These are phyloP conservation scores for Penicillium brevicompactum DNA, from an alignment of 2,329 filamentous ascomycete genomes.

Conservation along the genomic window DNA sequence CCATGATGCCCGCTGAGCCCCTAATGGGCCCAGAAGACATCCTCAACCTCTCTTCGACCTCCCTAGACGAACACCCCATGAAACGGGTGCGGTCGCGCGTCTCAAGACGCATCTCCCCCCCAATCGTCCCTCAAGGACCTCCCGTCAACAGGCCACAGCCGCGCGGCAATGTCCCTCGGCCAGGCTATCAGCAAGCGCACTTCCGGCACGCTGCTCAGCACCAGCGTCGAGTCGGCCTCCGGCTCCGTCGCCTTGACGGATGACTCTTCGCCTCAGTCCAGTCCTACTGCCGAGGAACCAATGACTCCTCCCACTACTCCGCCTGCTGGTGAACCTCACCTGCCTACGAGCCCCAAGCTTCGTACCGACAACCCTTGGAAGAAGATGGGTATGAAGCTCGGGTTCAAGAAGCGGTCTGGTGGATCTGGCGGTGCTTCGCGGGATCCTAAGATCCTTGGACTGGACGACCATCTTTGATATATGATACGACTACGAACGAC, in stretches of 20 bases:
- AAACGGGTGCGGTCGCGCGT: conserved; percentile 31
- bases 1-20: conserved; percentile 49
- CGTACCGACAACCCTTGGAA: conserved; percentile 54
- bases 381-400: conserved; percentile 55
- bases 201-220: conserved; percentile 38
- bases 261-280: conserved; percentile 49
- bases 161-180: conserved; percentile 36
- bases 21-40: conserved; percentile 42
- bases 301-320: conserved; percentile 57
- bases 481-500: background rate
- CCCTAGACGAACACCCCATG: conserved; percentile 33
- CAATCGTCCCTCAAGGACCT: conserved; percentile 35
- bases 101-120: conserved; percentile 33
- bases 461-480: conserved; percentile 20
- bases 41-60: conserved; percentile 34
- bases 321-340: conserved; percentile 46
- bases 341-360: conserved; percentile 41
- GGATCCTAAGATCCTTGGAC: conserved; percentile 24
- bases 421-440: conserved; percentile 21
- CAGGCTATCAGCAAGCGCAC: conserved; percentile 40
- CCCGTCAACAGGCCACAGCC: conserved; percentile 27
- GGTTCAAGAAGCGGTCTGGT: conserved; percentile 43
- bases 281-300: conserved; percentile 43
- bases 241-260: conserved; percentile 45
- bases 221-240: conserved; percentile 41